phyloP scores from a whole-genome alignment of 1,284 basidiomycete species.

The Ceratobasidium sp. region DNA sequence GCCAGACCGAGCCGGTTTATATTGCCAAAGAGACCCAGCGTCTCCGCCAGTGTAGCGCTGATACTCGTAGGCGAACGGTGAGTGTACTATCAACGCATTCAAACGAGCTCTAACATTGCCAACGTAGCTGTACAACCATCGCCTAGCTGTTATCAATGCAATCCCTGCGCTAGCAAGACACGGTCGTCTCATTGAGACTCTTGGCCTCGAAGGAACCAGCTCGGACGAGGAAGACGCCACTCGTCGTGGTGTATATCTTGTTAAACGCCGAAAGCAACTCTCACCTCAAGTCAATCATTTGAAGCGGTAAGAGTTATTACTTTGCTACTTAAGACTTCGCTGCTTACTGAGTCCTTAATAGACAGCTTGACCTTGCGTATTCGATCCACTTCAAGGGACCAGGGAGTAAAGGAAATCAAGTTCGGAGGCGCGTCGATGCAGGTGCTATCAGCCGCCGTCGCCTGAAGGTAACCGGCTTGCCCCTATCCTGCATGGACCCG shows the following conservation, averaged over 20 bases:
- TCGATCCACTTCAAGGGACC: neutral
- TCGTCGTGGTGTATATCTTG: neutral
- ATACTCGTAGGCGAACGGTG: neutral
- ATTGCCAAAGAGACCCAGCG: neutral
- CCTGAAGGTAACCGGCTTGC: neutral
- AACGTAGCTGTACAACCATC: neutral
- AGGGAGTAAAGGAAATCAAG: neutral
- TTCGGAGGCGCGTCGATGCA: neutral
- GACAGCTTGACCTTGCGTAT: neutral
- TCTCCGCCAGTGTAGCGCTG: neutral
- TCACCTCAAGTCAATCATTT: neutral
- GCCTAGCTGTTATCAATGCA: neutral
- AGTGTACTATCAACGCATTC: neutral
- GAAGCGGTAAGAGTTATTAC: conserved; percentile 1
- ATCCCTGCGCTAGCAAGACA: neutral
- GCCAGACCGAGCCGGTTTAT: neutral
- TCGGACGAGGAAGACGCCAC: conserved; percentile 9
- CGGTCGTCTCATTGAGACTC: neutral
- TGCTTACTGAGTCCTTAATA: neutral
- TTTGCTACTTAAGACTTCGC: neutral
- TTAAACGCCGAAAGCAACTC: neutral
- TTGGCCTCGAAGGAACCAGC: neutral
- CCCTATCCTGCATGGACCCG: neutral
- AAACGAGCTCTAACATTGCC: neutral
- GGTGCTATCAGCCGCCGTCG: neutral